These are phyloP conservation scores for Phytopythium sindhum DNA, from an alignment of 352 stramenopile genomes.

Conservation along the genomic window DNA sequence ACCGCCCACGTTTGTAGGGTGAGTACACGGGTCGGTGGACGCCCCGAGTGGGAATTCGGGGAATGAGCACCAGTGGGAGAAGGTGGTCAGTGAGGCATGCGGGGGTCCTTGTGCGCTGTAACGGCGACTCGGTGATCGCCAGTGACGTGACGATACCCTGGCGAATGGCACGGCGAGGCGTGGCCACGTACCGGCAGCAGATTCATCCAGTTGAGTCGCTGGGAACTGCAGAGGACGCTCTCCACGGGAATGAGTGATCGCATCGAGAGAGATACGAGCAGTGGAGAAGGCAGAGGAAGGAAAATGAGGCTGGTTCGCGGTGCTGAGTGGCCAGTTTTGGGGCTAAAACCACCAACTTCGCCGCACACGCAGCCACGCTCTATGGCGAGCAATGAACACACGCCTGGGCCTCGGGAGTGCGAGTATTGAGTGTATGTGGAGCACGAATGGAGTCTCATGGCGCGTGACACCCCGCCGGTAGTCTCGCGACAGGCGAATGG, in stretches of 20 bases:
- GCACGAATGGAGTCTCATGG: no score
- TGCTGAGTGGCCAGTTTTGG: not conserved
- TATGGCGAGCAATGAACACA: not conserved
- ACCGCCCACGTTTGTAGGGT: not conserved
- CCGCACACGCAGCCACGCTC: not conserved
- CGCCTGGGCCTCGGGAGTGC: no score
- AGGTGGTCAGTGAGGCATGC: not conserved
- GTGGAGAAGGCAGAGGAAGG: not conserved
- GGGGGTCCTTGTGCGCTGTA: not conserved
- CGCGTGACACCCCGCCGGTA: not conserved
- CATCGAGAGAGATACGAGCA: not conserved
- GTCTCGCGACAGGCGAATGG: not conserved
- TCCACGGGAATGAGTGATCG: not conserved
- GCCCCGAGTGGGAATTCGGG: not conserved
- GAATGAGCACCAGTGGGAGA: not conserved
- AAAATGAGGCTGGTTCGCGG: not conserved
- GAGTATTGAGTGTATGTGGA: not conserved
- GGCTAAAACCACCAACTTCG: not conserved
- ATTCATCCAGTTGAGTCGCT: constrained; percentile 4
- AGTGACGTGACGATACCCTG: not conserved
- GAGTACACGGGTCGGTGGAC: not conserved
- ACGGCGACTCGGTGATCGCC: constrained; percentile 1
- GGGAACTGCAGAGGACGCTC: not conserved
- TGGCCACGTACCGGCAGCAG: not conserved
- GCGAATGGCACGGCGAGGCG: not conserved